Base-by-base conservation (phyloP, 2,329 filamentous ascomycete species). In the Cytospora piceicola region DNA sequence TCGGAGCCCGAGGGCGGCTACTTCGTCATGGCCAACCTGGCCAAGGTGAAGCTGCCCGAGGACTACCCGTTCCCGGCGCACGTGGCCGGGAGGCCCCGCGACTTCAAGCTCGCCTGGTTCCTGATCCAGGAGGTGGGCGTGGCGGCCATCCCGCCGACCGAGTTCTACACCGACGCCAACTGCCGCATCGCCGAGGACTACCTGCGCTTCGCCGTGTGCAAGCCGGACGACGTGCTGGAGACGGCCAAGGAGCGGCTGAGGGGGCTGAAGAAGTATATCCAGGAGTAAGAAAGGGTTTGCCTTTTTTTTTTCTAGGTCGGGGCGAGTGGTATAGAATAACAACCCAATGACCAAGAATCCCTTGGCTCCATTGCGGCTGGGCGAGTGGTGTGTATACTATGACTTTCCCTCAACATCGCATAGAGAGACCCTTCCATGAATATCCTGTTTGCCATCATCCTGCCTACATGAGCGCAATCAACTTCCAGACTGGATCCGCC, bases 21-120 rank as follows among this genome's bases (percentile, higher is more conserved):
- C 82, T 99, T 99, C 75, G 92, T 99, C 49, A 87, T 99, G 61
- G 95, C 92, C 69, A 99, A 99, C 80, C 89, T 98, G 83, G 83
- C 87, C 65, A 94, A 94, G 75, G 92, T 99, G 65, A 88, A 91
- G 75, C 76, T 99, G 6, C 95, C 95, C 0, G 84, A 84, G 5
- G 88, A 89, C 75, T 99, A 98, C 77, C 86, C 90, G 0, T 98
- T 98, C 82, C 95, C 95, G 32, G 83, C 89, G 1, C 93, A 97
- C 75, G 94, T 99, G 42, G 92, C 91, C 17, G 88, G 84, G 73
- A 87, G 95, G 1, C 93, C 95, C 29, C 85, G 95, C 34, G 95
- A 99, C 77, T 99, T 98, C 80, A 92, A 96, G 82, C 85, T 99
- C 56, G 88, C 89, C 42, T 99, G 94, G 94, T 98, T 98, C 80